Evolutionary conservation across 1,284 basidiomycete genomes (phyloP).

Genomic region (Vanrija sp.): DNA sequence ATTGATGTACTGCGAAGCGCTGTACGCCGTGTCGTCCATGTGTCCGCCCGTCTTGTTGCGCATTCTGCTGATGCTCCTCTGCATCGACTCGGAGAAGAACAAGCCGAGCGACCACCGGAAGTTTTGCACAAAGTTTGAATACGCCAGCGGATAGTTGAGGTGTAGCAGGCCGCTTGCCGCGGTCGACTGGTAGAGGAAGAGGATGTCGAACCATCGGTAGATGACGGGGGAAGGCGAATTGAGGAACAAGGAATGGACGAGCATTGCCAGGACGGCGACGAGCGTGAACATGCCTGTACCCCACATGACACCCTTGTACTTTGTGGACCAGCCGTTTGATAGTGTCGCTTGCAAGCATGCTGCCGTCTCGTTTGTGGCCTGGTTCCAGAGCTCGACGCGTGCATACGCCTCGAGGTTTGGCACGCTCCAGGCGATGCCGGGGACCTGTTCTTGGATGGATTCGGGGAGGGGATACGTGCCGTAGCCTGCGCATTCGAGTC

Average conservation of each 20-base stretch:
- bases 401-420: constrained; percentile 90
- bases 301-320: constrained; percentile 72
- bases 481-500: constrained; percentile 46
- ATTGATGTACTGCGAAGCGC: constrained; percentile 62
- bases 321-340: constrained; percentile 81
- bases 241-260: constrained; percentile 59
- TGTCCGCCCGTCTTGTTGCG: constrained; percentile 74
- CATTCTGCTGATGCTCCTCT: constrained; percentile 74
- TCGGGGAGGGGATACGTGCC: constrained; percentile 69
- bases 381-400: constrained; percentile 69
- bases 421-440: constrained; percentile 75
- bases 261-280: constrained; percentile 62
- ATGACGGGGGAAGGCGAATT: constrained; percentile 51
- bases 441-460: constrained; percentile 57
- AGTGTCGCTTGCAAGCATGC: constrained; percentile 89
- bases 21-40: constrained; percentile 60
- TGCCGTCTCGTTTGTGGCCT: constrained; percentile 63
- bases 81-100: constrained; percentile 64
- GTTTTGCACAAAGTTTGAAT: constrained; percentile 73
- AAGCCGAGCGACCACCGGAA: constrained; percentile 86
- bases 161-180: constrained; percentile 70
- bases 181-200: constrained; percentile 77
- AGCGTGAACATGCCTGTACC: constrained; percentile 66
- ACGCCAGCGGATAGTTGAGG: constrained; percentile 81
- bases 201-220: constrained; percentile 67